phyloP scores from a whole-genome alignment of 176 grass and related monocot genomes.

The Melocanna baccifera region DNA sequence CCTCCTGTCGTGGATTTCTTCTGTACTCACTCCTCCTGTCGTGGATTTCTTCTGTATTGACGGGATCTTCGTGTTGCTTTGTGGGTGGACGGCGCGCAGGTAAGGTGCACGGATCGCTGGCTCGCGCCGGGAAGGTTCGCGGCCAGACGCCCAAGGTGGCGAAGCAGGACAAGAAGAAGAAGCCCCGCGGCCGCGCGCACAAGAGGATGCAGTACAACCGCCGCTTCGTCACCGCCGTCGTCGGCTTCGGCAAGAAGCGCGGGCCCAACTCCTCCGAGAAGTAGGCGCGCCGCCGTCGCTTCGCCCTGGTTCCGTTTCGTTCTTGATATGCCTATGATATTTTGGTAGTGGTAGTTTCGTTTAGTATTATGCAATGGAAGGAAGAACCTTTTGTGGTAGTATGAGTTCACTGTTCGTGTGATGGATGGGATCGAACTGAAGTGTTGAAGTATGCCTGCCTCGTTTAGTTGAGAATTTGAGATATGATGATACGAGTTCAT shows the following conservation, averaged over 20 bases:
- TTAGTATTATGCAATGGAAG: background rate
- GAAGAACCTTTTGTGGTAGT: background rate
- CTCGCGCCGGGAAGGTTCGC: slow-evolving; percentile 81
- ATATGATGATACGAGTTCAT: slow-evolving; percentile 22
- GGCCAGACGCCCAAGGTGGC: slow-evolving; percentile 87
- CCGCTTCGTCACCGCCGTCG: slow-evolving; percentile 82
- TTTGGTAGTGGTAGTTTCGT: slow-evolving; percentile 22
- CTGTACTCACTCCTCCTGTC: background rate
- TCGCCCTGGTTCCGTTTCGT: background rate
- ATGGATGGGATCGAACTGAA: slow-evolving; percentile 11
- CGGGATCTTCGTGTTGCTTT: background rate
- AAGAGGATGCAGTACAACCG: slow-evolving; percentile 97
- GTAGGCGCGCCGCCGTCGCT: slow-evolving; percentile 16
- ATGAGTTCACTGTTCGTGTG: slow-evolving; percentile 9
- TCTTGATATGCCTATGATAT: background rate
- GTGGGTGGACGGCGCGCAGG: slow-evolving; percentile 25
- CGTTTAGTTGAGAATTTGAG: slow-evolving; percentile 12
- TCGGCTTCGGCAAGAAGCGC: slow-evolving; percentile 88
- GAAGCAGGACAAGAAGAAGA: slow-evolving; percentile 94
- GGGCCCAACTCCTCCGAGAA: slow-evolving; percentile 92
- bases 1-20: background rate
- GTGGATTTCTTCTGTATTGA: background rate
- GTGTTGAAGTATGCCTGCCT: slow-evolving; percentile 13
- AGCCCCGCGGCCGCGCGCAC: slow-evolving; percentile 74
- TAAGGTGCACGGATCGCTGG: slow-evolving; percentile 86